These are phyloP conservation scores for Pythium grandisporangium DNA, from an alignment of 352 stramenopile species.

Conservation along the genomic window DNA sequence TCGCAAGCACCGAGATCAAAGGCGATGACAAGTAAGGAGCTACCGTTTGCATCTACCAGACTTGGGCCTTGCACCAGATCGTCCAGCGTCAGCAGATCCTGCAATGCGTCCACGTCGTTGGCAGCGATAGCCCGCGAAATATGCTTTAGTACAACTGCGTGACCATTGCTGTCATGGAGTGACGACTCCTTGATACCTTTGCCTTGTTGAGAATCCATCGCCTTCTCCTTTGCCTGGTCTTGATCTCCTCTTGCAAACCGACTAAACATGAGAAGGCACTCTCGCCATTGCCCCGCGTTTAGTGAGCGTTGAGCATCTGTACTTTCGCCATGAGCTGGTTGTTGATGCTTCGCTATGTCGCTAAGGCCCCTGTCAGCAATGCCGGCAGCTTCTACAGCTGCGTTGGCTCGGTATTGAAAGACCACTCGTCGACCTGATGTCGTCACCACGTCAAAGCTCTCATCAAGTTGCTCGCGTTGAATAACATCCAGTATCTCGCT, in stretches of 20 bases:
- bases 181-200: too few relatives aligned
- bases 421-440: constrained; percentile 19
- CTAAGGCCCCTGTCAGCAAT: too few relatives aligned
- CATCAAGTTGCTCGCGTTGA: constrained; percentile 7
- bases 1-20: constrained; percentile 22
- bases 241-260: constrained; percentile 18
- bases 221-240: too few relatives aligned
- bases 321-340: too few relatives aligned
- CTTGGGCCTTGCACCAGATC: not conserved
- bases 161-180: too few relatives aligned
- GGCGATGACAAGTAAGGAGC: constrained; percentile 38
- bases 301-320: too few relatives aligned
- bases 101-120: constrained; percentile 10
- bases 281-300: constrained; percentile 30
- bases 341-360: too few relatives aligned
- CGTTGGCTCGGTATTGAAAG: constrained; percentile 30
- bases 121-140: constrained; percentile 16
- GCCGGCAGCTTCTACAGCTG: not conserved
- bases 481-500: constrained; percentile 19
- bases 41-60: constrained; percentile 29
- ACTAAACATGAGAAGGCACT: constrained; percentile 38
- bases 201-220: too few relatives aligned
- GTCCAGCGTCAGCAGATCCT: constrained; percentile 8
- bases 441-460: constrained; percentile 35
- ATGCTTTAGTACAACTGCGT: too few relatives aligned